These are phyloP conservation scores for Wakefieldia striispora DNA, from an alignment of 768 basidiomycete genomes.

Conservation along the genomic window DNA sequence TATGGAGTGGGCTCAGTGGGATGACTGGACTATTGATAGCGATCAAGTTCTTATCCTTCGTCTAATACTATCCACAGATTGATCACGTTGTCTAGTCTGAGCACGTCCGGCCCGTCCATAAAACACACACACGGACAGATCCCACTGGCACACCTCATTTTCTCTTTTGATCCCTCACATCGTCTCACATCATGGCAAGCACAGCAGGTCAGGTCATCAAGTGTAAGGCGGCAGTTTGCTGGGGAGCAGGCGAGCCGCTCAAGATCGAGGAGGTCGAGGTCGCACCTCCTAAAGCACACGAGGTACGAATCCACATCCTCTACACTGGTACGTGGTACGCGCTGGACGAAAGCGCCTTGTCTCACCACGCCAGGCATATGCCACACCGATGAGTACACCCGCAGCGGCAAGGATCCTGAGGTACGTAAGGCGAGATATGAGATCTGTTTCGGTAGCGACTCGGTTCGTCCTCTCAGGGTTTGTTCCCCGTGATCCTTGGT, in stretches of 20 bases:
- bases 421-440: conserved; percentile 37
- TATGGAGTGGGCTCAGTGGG: no score
- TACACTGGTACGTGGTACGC: conserved; percentile 65
- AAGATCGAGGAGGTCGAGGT: conserved; percentile 92
- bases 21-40: no score
- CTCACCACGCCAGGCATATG: conserved; percentile 65
- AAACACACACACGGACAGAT: neutral
- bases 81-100: neutral
- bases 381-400: conserved; percentile 97
- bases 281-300: conserved; percentile 82
- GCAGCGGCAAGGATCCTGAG: conserved; percentile 95
- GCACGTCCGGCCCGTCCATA: neutral
- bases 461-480: conserved; percentile 47
- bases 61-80: no score
- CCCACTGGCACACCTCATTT: conserved; percentile 3
- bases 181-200: conserved; percentile 53
- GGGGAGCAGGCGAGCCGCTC: conserved; percentile 86
- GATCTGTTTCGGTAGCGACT: neutral
- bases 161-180: conserved; percentile 17
- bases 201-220: conserved; percentile 77
- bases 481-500: conserved; percentile 91
- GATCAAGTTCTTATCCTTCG: no score
- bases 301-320: conserved; percentile 92
- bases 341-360: conserved; percentile 3
- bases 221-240: conserved; percentile 93